Percentiles rank a stretch among this genome's conserved stretches.
phyloP scores from a whole-genome alignment of 768 basidiomycete species.

The Russula sp. region DNA sequence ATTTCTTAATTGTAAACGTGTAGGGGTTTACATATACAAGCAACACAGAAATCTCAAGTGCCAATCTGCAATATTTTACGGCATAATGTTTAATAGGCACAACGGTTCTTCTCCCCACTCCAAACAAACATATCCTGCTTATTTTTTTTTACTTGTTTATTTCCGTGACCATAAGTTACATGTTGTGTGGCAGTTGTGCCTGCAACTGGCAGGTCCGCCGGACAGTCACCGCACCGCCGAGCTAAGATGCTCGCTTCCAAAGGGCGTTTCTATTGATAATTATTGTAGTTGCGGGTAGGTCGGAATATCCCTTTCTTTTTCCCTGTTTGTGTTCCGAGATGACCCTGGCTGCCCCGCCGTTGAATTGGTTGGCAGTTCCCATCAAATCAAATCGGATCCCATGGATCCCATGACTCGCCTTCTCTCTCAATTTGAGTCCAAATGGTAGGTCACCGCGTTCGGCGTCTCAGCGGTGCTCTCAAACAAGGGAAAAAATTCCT shows the following conservation, averaged over 20 bases:
- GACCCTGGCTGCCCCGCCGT: neutral
- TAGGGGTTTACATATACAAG: neutral
- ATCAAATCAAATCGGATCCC: neutral
- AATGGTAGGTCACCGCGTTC: neutral
- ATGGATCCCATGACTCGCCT: neutral
- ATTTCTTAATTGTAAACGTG: neutral
- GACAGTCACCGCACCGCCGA: neutral
- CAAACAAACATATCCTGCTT: neutral
- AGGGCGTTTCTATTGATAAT: neutral
- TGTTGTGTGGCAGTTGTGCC: neutral
- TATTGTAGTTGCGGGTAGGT: neutral
- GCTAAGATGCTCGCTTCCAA: conserved; percentile 1
- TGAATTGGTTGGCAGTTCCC: neutral
- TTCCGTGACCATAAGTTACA: neutral
- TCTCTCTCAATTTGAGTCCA: neutral
- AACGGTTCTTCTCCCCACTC: neutral
- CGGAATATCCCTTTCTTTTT: neutral
- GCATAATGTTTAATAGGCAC: conserved; percentile 14
- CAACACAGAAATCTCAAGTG: conserved; percentile 9
- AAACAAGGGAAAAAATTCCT: neutral
- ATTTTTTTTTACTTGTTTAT: neutral
- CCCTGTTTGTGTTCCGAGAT: neutral
- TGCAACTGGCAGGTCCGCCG: neutral
- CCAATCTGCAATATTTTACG: conserved; percentile 13
- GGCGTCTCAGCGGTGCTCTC: neutral